Percentiles rank a stretch among this genome's conserved stretches.
These are phyloP conservation scores for Leccinum rimulosum DNA, from an alignment of 768 basidiomycete species.

Conservation along the genomic window DNA sequence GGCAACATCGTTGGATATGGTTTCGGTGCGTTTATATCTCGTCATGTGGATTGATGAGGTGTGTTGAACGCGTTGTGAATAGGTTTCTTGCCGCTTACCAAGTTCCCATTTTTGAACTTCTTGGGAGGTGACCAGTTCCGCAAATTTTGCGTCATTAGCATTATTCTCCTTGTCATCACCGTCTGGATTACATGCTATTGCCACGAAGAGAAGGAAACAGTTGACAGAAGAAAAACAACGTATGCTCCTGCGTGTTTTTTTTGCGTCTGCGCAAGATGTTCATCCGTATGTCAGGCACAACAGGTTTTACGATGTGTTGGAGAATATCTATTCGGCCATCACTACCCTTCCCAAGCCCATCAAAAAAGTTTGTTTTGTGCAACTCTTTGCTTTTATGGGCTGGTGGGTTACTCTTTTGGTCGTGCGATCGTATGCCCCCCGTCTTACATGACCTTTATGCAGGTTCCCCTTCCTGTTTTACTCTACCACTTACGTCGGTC, in stretches of 20 bases:
- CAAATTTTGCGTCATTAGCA: constrained; percentile 89
- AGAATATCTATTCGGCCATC: constrained; percentile 74
- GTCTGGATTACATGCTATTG: constrained; percentile 88
- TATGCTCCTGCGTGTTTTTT: no score
- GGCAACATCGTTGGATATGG: constrained; percentile 95
- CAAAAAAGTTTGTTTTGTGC: constrained; percentile 87
- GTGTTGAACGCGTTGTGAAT: constrained; percentile 9
- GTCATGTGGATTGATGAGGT: background rate
- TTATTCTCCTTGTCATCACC: constrained; percentile 72
- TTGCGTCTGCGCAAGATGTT: constrained; percentile 6
- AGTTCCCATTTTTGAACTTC: constrained; percentile 71
- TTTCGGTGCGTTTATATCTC: constrained; percentile 54
- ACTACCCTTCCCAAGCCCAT: constrained; percentile 79
- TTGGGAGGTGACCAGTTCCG: constrained; percentile 93
- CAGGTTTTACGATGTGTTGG: constrained; percentile 66
- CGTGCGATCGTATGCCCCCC: constrained; percentile 2
- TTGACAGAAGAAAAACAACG: constrained; percentile 45
- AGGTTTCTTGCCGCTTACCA: constrained; percentile 88
- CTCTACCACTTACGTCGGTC: constrained; percentile 90
- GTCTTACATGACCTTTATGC: constrained; percentile 5
- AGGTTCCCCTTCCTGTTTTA: constrained; percentile 98
- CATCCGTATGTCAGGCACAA: constrained; percentile 33
- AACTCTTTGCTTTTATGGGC: constrained; percentile 95
- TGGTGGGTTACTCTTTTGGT: constrained; percentile 51
- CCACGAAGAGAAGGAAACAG: constrained; percentile 76